Conservation (phyloP, 2,329 filamentous ascomycete genomes). For the Ceratocystis harringtonii region DNA sequence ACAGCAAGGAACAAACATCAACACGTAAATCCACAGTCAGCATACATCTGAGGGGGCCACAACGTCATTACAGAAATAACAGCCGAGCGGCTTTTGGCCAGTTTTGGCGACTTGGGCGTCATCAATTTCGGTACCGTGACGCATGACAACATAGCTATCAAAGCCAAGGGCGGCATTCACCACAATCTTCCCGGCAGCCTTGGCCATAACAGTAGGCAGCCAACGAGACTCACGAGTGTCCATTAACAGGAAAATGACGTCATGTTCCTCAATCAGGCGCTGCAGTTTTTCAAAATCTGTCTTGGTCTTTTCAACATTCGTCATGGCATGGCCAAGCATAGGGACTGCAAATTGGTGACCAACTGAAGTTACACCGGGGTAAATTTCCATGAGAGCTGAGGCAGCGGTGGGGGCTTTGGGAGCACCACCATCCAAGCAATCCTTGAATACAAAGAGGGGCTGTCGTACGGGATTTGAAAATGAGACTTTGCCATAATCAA, state of each 20-base stretch:
- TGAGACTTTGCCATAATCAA: constrained; percentile 85
- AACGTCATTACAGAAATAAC: constrained; percentile 98
- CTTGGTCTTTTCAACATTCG: constrained; percentile 49
- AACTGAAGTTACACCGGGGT: constrained; percentile 70
- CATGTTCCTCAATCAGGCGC: constrained; percentile 64
- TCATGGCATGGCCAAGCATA: constrained; percentile 80
- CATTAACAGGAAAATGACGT: constrained; percentile 93
- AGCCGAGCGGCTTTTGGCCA: constrained; percentile 59
- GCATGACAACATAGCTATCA: constrained; percentile 94
- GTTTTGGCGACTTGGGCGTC: constrained; percentile 40
- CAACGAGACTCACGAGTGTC: constrained; percentile 88
- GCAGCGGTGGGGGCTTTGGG: constrained; percentile 73
- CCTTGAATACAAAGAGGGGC: constrained; percentile 77
- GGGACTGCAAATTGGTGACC: constrained; percentile 77
- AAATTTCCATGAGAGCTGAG: constrained; percentile 67
- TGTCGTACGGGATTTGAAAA: constrained; percentile 95
- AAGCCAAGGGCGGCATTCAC: constrained; percentile 95
- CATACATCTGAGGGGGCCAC: constrained; percentile 84
- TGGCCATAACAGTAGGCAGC: constrained; percentile 93
- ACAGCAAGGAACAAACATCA: background rate
- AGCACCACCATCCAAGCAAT: constrained; percentile 72
- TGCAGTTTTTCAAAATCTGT: constrained; percentile 62
- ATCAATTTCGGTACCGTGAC: constrained; percentile 58
- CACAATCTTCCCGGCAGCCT: constrained; percentile 82
- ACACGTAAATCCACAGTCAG: constrained; percentile 19